Conservation (phyloP, 495 filamentous ascomycete species). For the Penicillium antarcticum region DNA sequence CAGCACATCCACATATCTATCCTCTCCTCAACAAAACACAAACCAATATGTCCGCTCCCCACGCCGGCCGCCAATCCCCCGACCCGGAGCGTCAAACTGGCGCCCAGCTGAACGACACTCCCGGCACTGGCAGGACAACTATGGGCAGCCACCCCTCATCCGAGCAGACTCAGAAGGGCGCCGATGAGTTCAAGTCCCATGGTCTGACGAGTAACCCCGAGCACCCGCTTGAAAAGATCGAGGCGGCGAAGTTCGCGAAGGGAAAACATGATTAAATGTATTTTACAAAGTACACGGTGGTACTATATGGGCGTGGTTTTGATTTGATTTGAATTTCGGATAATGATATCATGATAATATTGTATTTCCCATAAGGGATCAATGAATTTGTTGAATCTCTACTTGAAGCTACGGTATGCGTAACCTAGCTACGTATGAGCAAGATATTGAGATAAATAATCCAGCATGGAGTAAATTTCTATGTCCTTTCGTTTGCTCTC, state of each 20-base stretch:
- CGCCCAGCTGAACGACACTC: slow-evolving; percentile 56
- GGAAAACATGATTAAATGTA: slow-evolving; percentile 13
- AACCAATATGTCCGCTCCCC: slow-evolving; percentile 37
- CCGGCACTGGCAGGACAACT: slow-evolving; percentile 54
- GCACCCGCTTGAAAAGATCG: slow-evolving; percentile 64
- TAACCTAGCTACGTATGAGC: too few species aligned
- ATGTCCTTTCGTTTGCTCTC: not conserved
- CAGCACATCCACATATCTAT: slow-evolving; percentile 5
- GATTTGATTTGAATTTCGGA: not conserved
- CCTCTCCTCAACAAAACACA: not conserved
- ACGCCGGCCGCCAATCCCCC: slow-evolving; percentile 77
- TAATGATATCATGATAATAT: slow-evolving; percentile 6
- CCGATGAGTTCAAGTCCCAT: slow-evolving; percentile 31
- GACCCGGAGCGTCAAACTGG: slow-evolving; percentile 65
- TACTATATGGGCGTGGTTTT: not conserved
- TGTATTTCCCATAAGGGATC: too few species aligned
- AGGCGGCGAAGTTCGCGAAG: slow-evolving; percentile 62
- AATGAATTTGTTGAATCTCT: too few species aligned
- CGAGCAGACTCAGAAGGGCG: slow-evolving; percentile 35
- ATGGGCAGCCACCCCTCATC: slow-evolving; percentile 34
- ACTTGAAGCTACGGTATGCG: too few species aligned
- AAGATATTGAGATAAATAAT: not conserved
- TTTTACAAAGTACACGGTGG: not conserved
- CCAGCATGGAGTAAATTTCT: not conserved
- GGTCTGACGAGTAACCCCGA: slow-evolving; percentile 61